Evolutionary conservation across 306 rosid genomes (phyloP).

Genomic region (Quercus rubra): DNA sequence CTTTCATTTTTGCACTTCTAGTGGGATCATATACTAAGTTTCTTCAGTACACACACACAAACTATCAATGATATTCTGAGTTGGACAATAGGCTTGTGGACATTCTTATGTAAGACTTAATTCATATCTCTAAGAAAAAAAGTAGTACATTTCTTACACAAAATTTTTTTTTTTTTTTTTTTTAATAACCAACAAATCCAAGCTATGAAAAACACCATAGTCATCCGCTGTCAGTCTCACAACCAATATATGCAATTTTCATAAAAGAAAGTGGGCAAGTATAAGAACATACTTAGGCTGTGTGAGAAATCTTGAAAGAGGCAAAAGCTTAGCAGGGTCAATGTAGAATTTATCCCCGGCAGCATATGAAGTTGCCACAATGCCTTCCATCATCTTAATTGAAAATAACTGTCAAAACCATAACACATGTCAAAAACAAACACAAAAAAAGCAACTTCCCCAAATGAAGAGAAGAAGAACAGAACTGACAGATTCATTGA

Average conservation of each 20-base stretch:
- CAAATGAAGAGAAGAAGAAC: conserved; percentile 7
- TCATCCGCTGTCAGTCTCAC: not conserved
- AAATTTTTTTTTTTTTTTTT: not conserved
- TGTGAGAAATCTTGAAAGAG: conserved; percentile 93
- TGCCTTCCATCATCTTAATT: conserved; percentile 88
- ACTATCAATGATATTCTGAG: not conserved
- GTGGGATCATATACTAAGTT: not conserved
- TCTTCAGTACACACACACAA: not conserved
- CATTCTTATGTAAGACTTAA: not conserved
- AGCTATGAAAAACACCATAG: not conserved
- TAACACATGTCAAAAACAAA: not conserved
- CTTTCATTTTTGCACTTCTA: too few relatives aligned
- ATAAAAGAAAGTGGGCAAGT: not conserved
- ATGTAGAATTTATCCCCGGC: conserved; percentile 85
- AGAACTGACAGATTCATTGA: conserved; percentile 51
- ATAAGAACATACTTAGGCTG: conserved; percentile 76
- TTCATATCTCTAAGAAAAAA: not conserved
- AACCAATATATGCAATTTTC: not conserved
- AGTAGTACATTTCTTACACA: not conserved
- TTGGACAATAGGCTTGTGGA: not conserved
- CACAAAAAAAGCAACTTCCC: not conserved
- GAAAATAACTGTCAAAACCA: conserved; percentile 62
- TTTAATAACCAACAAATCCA: not conserved
- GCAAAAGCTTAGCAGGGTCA: conserved; percentile 89
- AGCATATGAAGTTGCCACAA: conserved; percentile 79